A percentile compares a stretch with the other conserved stretches of the same genome.
Evolutionary conservation across 305 asterid species (phyloP).

Genomic region (Fraxinus paxiana): DNA sequence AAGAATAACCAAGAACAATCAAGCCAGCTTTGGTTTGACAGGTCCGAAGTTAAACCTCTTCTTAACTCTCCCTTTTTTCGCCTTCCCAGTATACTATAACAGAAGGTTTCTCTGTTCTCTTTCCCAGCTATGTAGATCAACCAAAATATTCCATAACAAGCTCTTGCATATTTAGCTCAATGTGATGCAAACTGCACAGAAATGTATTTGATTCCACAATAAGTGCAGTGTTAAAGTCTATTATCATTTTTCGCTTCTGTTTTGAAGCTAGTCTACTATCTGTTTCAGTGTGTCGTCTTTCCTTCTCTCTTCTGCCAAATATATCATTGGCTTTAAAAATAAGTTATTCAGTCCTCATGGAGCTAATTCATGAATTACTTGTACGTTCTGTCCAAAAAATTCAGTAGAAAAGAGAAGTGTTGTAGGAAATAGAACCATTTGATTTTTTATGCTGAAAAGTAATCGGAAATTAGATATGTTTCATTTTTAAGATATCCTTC

Average conservation of each 20-base stretch:
- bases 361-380: background rate
- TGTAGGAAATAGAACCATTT: background rate
- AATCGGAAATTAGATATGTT: background rate
- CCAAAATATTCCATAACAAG: background rate
- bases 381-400: background rate
- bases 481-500: background rate
- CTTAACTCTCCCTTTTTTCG: background rate
- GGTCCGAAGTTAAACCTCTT: background rate
- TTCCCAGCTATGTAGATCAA: background rate
- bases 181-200: background rate
- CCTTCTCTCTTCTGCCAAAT: background rate
- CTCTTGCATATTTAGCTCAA: background rate
- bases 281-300: background rate
- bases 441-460: background rate
- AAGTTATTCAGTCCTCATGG: background rate
- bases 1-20: background rate
- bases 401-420: background rate
- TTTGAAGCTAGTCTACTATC: background rate
- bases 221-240: background rate
- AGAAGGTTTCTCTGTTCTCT: background rate
- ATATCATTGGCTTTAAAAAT: background rate
- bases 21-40: background rate
- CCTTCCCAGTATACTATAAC: background rate
- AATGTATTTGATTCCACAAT: background rate
- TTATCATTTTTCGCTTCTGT: background rate